Percentiles rank a stretch among this genome's conserved stretches.
Conservation (phyloP, 176 grass and related monocot genomes). For the Phyllostachys edulis region DNA sequence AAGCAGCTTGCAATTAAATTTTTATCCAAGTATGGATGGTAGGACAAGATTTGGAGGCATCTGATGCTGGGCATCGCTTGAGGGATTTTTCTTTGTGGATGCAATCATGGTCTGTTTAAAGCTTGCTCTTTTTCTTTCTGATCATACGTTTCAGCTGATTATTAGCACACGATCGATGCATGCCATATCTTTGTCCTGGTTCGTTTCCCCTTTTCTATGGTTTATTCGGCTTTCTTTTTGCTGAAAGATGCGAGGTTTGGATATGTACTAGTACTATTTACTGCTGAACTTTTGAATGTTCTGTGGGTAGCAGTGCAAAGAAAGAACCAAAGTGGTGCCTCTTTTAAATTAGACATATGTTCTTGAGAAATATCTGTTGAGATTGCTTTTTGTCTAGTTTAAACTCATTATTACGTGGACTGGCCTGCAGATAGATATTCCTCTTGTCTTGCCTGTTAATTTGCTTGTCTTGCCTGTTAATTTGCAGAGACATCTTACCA, state of each 20-base stretch:
- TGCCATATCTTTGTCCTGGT: slow-evolving; percentile 23
- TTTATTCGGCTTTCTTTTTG: slow-evolving; percentile 22
- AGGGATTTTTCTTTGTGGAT: background rate
- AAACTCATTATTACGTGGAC: background rate
- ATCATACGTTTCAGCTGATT: slow-evolving; percentile 14
- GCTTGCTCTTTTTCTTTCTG: background rate
- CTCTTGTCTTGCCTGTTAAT: background rate
- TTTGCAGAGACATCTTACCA: too few species aligned
- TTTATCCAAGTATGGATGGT: background rate
- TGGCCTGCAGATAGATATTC: background rate
- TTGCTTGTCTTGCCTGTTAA: too few species aligned
- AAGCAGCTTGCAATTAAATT: background rate
- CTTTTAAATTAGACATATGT: slow-evolving; percentile 11
- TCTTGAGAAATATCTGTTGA: background rate
- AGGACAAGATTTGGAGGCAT: slow-evolving; percentile 26
- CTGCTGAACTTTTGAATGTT: slow-evolving; percentile 38
- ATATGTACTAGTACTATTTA: slow-evolving; percentile 1
- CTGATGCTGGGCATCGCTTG: slow-evolving; percentile 28
- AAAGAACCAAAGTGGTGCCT: background rate
- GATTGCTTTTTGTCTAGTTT: background rate
- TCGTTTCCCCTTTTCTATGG: background rate
- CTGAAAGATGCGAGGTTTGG: slow-evolving; percentile 18
- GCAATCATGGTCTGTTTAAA: background rate
- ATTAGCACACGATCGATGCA: background rate
- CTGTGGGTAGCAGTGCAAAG: background rate